phyloP scores from a whole-genome alignment of 164 flowering plant genomes.

The Litsea cubeba region DNA sequence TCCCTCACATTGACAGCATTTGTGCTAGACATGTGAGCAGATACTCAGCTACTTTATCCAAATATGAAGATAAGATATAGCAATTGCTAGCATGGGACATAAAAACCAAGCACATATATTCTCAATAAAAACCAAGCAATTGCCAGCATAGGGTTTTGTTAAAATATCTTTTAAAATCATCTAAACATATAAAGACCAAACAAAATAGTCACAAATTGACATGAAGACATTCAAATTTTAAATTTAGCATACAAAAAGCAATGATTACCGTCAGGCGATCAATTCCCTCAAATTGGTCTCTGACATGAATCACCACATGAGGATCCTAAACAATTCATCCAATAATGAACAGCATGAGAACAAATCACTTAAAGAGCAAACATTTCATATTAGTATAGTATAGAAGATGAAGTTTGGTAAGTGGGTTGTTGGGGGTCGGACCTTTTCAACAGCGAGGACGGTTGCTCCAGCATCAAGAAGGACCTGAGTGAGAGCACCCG shows the following conservation, averaged over 20 bases:
- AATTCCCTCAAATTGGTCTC: slow-evolving; percentile 56
- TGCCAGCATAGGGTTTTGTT: no score
- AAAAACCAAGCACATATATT: neutral
- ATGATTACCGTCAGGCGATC: slow-evolving; percentile 48
- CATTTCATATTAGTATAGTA: neutral
- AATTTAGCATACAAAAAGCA: neutral
- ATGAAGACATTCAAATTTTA: neutral
- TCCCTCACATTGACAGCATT: neutral
- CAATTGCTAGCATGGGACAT: neutral
- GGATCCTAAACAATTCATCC: slow-evolving; percentile 57
- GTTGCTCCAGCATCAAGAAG: slow-evolving; percentile 74
- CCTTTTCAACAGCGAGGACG: slow-evolving; percentile 92
- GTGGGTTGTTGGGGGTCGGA: slow-evolving; percentile 8
- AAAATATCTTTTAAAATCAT: neutral
- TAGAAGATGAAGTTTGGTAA: neutral
- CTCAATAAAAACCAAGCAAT: no score
- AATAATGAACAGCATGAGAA: neutral
- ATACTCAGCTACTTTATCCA: neutral
- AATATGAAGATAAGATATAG: neutral
- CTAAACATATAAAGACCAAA: neutral
- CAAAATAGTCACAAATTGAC: neutral
- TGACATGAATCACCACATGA: slow-evolving; percentile 74
- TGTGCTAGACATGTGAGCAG: neutral
- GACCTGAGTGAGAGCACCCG: slow-evolving; percentile 86
- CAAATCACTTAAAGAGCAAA: neutral